Evolutionary conservation across 352 stramenopile species (phyloP).

Genomic region (Pythium guiyangense): DNA sequence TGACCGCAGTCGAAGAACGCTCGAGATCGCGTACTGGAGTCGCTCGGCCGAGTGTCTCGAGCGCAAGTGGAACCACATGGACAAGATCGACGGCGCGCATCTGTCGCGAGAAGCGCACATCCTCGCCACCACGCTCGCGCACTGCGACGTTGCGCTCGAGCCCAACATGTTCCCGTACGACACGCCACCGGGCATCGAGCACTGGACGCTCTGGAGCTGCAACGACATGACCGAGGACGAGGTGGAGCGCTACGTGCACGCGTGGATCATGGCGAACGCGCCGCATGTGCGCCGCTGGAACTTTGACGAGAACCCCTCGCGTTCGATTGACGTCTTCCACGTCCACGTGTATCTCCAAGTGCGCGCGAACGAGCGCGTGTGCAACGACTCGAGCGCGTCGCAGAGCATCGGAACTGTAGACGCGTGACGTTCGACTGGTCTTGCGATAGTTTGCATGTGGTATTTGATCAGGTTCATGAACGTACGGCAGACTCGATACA

Average conservation of each 20-base stretch:
- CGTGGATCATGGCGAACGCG: conserved; percentile 20
- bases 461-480: no score
- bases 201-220: conserved; percentile 26
- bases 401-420: no score
- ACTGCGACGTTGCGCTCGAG: conserved; percentile 14
- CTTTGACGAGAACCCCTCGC: conserved; percentile 25
- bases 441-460: no score
- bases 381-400: not conserved
- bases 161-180: conserved; percentile 31
- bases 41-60: conserved; percentile 24
- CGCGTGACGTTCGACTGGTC: no score
- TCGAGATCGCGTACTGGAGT: conserved; percentile 24
- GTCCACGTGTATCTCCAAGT: conserved; percentile 29
- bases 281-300: no score
- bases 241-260: conserved; percentile 19
- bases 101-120: no score
- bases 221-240: conserved; percentile 15
- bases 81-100: conserved; percentile 21
- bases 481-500: no score
- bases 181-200: conserved; percentile 21
- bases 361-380: not conserved
- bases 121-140: conserved; percentile 15
- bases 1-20: conserved; percentile 7
- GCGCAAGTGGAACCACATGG: conserved; percentile 27
- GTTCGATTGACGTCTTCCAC: conserved; percentile 30